A percentile compares a stretch with the other conserved stretches of the same genome.
Conservation (phyloP, 164 flowering plant species). For the Tetrastigma voinierianum region DNA sequence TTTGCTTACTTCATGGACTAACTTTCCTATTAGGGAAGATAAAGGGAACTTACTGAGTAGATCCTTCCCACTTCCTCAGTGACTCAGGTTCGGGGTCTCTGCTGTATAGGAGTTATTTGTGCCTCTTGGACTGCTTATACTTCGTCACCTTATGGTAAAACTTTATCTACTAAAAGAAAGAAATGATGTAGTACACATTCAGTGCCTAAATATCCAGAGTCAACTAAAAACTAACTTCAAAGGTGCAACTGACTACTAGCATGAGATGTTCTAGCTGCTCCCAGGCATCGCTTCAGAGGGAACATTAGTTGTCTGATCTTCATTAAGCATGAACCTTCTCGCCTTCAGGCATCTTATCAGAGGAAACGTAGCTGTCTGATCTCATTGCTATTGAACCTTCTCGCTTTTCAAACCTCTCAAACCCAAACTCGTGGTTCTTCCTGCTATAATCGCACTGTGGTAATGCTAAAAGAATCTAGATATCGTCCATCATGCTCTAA, state of each 20-base stretch:
- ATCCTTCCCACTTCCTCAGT: too few relatives aligned
- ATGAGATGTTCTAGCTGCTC: conserved; percentile 3
- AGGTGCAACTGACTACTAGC: neutral
- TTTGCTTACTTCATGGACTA: too few relatives aligned
- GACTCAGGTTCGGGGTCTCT: too few relatives aligned
- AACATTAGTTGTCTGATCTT: conserved; percentile 2
- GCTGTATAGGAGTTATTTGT: too few relatives aligned
- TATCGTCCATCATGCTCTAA: neutral
- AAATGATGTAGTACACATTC: neutral
- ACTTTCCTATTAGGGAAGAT: too few relatives aligned
- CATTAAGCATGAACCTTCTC: conserved; percentile 20
- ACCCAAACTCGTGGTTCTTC: conserved; percentile 87
- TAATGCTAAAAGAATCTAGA: conserved; percentile 12
- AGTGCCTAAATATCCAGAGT: neutral
- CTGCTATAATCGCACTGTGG: conserved; percentile 62
- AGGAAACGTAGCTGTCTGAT: conserved; percentile 15
- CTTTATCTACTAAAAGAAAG: neutral
- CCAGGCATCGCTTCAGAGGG: neutral
- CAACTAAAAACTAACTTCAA: neutral
- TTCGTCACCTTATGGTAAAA: too few relatives aligned
- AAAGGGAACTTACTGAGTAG: too few relatives aligned
- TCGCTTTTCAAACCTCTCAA: conserved; percentile 82
- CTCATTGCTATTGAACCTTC: conserved; percentile 38
- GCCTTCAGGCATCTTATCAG: conserved; percentile 26
- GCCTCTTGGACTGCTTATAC: too few relatives aligned